Conservation (phyloP, 176 grass and related monocot species). For the Carex cristatella region DNA sequence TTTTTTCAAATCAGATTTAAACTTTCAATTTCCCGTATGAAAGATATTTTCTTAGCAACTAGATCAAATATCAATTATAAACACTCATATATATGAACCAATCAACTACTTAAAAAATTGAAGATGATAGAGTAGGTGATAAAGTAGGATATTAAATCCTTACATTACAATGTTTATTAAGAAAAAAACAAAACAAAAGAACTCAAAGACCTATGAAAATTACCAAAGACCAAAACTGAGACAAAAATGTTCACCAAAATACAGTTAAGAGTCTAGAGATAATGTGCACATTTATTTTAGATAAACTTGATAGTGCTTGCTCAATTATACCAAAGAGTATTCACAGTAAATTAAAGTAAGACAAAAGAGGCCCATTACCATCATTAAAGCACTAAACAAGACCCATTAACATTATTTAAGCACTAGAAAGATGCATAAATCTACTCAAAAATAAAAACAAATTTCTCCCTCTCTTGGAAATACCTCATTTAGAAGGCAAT, state of each 20-base stretch:
- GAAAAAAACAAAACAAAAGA: too few relatives aligned
- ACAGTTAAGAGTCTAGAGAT: not conserved
- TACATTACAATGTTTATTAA: too few relatives aligned
- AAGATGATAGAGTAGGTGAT: too few relatives aligned
- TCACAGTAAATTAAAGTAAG: not conserved
- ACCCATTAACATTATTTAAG: not conserved
- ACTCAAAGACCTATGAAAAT: too few relatives aligned
- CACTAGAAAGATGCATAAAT: not conserved
- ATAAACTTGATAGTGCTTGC: not conserved
- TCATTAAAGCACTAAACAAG: not conserved
- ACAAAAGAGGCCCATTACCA: not conserved
- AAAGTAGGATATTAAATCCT: too few relatives aligned
- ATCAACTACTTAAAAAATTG: too few relatives aligned
- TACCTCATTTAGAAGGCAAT: not conserved
- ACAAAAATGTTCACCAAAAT: not conserved
- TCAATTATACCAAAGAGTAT: conserved; percentile 1
- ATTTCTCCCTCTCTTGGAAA: not conserved
- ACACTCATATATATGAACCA: too few relatives aligned
- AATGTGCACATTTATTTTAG: not conserved
- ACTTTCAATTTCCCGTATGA: too few relatives aligned
- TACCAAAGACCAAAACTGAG: too few relatives aligned
- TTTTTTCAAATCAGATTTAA: too few relatives aligned
- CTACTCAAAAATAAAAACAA: not conserved
- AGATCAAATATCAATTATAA: too few relatives aligned
- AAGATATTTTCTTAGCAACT: too few relatives aligned